Evolutionary conservation across 2,329 filamentous ascomycete species (phyloP), one percentile per base, ranked within the genome.

Genomic region (Colletotrichum sansevieriae): DNA sequence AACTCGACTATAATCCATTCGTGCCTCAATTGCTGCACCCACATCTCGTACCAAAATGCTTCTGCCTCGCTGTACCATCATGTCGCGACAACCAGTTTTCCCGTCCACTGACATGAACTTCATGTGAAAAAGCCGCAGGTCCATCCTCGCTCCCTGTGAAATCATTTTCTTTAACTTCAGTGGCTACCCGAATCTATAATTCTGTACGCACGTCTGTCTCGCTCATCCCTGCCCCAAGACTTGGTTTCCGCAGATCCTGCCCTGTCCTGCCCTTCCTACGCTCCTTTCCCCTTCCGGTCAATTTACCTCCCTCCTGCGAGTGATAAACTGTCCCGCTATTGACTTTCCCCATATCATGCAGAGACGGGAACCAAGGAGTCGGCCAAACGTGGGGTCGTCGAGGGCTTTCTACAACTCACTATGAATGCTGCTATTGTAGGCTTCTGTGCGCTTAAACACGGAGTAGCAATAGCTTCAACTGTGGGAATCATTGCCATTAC

Each of bases 171-270:
- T 51, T 51, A 59, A 49, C 18, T 65, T 25, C 11, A 44, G 62
- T 65, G 47, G 49, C 47, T 60, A 41, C 49, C 35, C 43, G 20
- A 13, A 35, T 22, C 35, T 44, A 22, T 65, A 37, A 44, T 68
- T 68, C 65, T 65, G 62, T 68, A 68, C 43, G 65, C 49, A 60
- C 47, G 49, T 65, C 55, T 68, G 65, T 68, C 65, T 68, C 25
- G 41, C 33, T 20, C 43, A 65, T 65, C 65, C 65, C 65, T 68
- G 56, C 33, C 56, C 55, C 62, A 47, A 37, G 65, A 65, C 39
- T 44, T 54, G 47, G 49, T 43, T 22, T 54, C 22, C 63, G 29
- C 39, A 49, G 22, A 25, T 11, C 46, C 18, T 35, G 47, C 65
- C 47, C 41, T 59, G 29, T 35, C 56, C 62, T 65, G 62, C 58